Evolutionary conservation across 176 grass and related monocot genomes (phyloP).

Genomic region (Dendrocalamus sinicus): DNA sequence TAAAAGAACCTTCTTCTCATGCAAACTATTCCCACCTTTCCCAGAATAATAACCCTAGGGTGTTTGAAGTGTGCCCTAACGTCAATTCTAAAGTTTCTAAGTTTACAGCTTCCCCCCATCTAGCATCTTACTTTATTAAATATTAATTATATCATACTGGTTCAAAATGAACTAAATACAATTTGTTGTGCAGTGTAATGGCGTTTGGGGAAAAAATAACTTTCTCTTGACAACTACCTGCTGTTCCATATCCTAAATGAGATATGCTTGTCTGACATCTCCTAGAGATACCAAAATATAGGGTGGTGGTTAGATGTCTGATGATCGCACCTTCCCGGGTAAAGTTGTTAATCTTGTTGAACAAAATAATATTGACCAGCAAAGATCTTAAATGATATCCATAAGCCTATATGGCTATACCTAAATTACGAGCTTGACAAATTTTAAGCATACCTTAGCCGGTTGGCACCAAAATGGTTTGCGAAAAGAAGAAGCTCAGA

Average conservation of each 20-base stretch:
- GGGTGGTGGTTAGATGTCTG: not conserved
- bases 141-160: not conserved
- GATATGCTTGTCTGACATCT: conserved; percentile 18
- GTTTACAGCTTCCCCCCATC: conserved; percentile 15
- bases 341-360: conserved; percentile 14
- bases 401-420: not conserved
- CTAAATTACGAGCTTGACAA: conserved; percentile 16
- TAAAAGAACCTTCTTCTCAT: not conserved
- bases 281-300: conserved; percentile 27
- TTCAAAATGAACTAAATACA: conserved; percentile 22
- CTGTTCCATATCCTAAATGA: conserved; percentile 36
- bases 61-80: not conserved
- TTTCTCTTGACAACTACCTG: not conserved
- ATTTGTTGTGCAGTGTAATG: not conserved
- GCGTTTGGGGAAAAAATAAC: conserved; percentile 11
- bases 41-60: not conserved
- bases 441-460: conserved; percentile 68
- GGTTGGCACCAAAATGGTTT: conserved; percentile 75
- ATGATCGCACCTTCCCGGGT: not conserved
- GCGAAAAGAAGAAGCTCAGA: conserved; percentile 83
- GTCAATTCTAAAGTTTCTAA: conserved; percentile 20
- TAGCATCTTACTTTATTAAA: conserved; percentile 31
- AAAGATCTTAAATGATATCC: conserved; percentile 30
- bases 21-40: conserved; percentile 35
- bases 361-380: conserved; percentile 2